phyloP scores from a whole-genome alignment of 2,329 filamentous ascomycete genomes.

The Colletotrichum sp. region DNA sequence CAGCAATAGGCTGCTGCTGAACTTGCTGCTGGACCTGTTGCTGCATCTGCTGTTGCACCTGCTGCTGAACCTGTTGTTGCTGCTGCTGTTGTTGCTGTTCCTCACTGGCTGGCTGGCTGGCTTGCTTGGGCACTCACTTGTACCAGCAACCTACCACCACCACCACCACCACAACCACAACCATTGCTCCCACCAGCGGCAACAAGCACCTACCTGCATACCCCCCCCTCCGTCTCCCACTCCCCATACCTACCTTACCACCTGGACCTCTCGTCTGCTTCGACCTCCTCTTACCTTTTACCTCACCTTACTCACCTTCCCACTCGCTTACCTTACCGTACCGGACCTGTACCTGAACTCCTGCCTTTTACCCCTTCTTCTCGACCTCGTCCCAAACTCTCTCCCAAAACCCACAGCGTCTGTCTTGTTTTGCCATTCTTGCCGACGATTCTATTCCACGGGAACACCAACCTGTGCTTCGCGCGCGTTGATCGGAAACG shows the following conservation, averaged over 20 bases:
- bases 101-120: no score
- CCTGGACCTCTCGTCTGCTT: background rate
- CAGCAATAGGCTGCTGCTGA: no score
- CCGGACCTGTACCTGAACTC: background rate
- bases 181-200: background rate
- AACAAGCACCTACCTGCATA: background rate
- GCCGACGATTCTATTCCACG: background rate
- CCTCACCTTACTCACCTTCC: slow-evolving; percentile 10
- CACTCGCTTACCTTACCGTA: slow-evolving; percentile 4
- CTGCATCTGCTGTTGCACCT: no score
- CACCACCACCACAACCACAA: background rate
- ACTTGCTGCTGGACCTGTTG: no score
- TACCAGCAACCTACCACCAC: background rate
- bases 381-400: background rate
- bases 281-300: background rate
- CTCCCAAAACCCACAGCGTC: background rate
- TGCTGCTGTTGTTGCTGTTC: no score
- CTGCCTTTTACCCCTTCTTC: background rate
- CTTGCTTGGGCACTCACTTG: background rate
- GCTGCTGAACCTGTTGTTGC: no score
- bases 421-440: background rate
- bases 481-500: slow-evolving; percentile 16
- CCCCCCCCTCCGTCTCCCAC: background rate
- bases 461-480: background rate
- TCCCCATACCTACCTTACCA: background rate